Evolutionary conservation across 2,329 filamentous ascomycete species (phyloP).

Genomic region (Kalmusia sp.): DNA sequence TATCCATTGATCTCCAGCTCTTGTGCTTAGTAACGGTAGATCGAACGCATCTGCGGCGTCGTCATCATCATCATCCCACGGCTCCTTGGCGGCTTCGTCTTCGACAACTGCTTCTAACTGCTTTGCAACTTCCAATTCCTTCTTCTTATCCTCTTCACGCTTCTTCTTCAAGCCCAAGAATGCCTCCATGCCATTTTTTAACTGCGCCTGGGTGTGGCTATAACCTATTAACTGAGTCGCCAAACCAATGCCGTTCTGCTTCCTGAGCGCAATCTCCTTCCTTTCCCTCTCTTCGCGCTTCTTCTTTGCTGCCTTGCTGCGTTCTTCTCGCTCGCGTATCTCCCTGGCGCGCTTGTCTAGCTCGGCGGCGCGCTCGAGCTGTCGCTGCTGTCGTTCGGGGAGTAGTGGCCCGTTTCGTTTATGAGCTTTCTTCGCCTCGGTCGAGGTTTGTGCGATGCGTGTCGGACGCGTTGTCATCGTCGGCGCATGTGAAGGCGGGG

Average conservation of each 20-base stretch:
- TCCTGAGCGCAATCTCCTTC: conserved; percentile 37
- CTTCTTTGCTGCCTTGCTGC: conserved; percentile 35
- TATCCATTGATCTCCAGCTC: conserved; percentile 23
- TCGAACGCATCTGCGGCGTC: conserved; percentile 19
- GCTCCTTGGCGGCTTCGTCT: conserved; percentile 35
- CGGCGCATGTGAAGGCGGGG: conserved; percentile 8
- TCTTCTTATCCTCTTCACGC: conserved; percentile 26
- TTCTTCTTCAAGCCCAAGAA: conserved; percentile 39
- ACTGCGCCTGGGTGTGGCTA: conserved; percentile 43
- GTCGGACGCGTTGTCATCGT: conserved; percentile 32
- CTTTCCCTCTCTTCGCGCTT: conserved; percentile 40
- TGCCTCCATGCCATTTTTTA: conserved; percentile 48
- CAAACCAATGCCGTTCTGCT: conserved; percentile 40
- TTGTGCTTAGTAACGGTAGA: conserved; percentile 15
- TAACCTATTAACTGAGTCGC: conserved; percentile 50
- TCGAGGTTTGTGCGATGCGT: conserved; percentile 42
- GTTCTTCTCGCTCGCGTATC: conserved; percentile 41
- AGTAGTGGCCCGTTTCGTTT: conserved; percentile 37
- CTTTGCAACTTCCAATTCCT: conserved; percentile 25
- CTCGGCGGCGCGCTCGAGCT: conserved; percentile 38
- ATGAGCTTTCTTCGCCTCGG: conserved; percentile 42
- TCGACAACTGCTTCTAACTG: conserved; percentile 30
- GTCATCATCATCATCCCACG: conserved; percentile 38
- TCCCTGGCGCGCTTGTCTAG: conserved; percentile 42
- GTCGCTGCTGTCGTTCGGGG: conserved; percentile 33